Evolutionary conservation across 2,329 filamentous ascomycete species (phyloP), one percentile per base, ranked within the genome.

Genomic region (Penicillium brevicompactum): DNA sequence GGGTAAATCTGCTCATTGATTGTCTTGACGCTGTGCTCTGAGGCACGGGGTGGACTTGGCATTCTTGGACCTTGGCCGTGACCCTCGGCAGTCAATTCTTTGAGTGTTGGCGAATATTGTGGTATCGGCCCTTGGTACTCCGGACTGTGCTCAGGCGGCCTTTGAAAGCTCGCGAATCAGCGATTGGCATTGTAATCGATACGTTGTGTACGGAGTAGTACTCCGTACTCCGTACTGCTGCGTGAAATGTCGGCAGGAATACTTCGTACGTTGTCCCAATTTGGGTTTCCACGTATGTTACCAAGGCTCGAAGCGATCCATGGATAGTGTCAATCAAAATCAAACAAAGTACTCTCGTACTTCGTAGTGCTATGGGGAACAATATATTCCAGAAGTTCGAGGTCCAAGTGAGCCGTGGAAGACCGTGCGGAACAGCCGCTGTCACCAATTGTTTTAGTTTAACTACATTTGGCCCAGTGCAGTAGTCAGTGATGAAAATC

Each of bases 401-500:
- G 37, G 31, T 34, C n/a, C 13, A 38, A 27, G 24, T 27, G 24
- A 27, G 24, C 24, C 24, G 24, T 38, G 37, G 37, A 32, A 45
- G 48, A 22, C 48, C 43, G 32, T 51, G 38, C 38, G 38, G 16
- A 37, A 37, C n/a, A 21, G 6, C 27, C 38, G n/a, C 30, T 34
- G 46, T 40, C 41, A 47, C 31, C 31, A 8, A 32, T 38, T 38
- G 49, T 44, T 41, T 32, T 18, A 18, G 37, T 32, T 40, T 50
- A 54, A 41, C 51, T 53, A 22, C 37, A 53, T 53, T 37, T 42
- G 50, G 50, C 45, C 13, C 45, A 37, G 45, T 53, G 50, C 50
- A 53, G 50, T 48, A 53, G 45, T 44, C 34, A 34, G 41, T 27
- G 24, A 13, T 38, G 40, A 55, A 55, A 55, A 55, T 55, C 42